phyloP scores from a whole-genome alignment of 208 protist species.

The Leishmania lainsoni region DNA sequence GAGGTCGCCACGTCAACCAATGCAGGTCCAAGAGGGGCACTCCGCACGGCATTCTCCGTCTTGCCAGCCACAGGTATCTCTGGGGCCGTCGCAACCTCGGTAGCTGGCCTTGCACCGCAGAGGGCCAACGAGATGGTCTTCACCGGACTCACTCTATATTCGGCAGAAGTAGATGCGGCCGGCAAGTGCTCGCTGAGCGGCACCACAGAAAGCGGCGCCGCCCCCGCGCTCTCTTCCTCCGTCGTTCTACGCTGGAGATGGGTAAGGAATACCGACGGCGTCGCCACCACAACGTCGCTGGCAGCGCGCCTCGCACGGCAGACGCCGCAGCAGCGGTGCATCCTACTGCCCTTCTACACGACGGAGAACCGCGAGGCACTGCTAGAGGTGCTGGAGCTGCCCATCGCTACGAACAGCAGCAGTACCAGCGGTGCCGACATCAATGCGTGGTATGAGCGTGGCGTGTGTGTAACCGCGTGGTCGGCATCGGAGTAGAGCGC shows the following conservation, averaged over 20 bases:
- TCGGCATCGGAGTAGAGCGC: slow-evolving; percentile 31
- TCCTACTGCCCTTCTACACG: slow-evolving; percentile 87
- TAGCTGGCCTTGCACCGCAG: slow-evolving; percentile 15
- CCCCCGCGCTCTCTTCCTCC: slow-evolving; percentile 29
- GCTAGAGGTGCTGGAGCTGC: slow-evolving; percentile 77
- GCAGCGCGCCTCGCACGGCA: slow-evolving; percentile 35
- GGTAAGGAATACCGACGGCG: slow-evolving; percentile 19
- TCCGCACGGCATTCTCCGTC: neutral
- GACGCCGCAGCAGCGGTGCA: slow-evolving; percentile 11
- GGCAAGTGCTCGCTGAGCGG: slow-evolving; percentile 44
- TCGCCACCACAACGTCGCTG: slow-evolving; percentile 29
- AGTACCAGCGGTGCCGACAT: slow-evolving; percentile 10
- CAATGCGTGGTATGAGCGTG: slow-evolving; percentile 84
- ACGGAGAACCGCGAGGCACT: slow-evolving; percentile 65
- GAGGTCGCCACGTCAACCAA: slow-evolving; percentile 24
- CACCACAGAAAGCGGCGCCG: slow-evolving; percentile 19
- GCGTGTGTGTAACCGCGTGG: slow-evolving; percentile 86
- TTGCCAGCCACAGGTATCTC: neutral
- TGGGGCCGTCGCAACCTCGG: slow-evolving; percentile 2
- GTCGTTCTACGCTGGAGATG: slow-evolving; percentile 53
- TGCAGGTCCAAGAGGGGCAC: neutral
- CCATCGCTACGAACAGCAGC: slow-evolving; percentile 9
- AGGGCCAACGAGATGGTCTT: slow-evolving; percentile 2
- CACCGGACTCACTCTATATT: slow-evolving; percentile 53
- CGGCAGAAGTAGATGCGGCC: slow-evolving; percentile 44